phyloP scores from a whole-genome alignment of 805 yeast species.

The Saturnispora bothae region DNA sequence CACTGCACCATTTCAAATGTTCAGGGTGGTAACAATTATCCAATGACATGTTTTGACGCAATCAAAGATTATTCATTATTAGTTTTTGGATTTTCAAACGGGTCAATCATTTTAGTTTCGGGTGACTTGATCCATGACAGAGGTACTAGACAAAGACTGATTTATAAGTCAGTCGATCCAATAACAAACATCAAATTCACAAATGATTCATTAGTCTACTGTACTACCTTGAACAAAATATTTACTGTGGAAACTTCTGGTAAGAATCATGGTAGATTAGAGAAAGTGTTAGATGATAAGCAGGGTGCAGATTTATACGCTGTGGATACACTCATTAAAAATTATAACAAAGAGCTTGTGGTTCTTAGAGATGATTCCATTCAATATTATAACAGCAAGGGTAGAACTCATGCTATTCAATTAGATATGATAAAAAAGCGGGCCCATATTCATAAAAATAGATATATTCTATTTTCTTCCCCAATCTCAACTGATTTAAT shows the following conservation, averaged over 20 bases:
- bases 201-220: slow-evolving; percentile 47
- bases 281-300: slow-evolving; percentile 33
- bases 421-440: slow-evolving; percentile 48
- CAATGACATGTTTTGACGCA: slow-evolving; percentile 56
- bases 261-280: slow-evolving; percentile 58
- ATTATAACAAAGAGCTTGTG: slow-evolving; percentile 30
- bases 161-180: slow-evolving; percentile 68
- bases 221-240: slow-evolving; percentile 65
- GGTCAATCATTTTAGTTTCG: slow-evolving; percentile 67
- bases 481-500: slow-evolving; percentile 31
- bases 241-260: slow-evolving; percentile 70
- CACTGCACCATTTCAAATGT: slow-evolving; percentile 47
- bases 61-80: slow-evolving; percentile 49
- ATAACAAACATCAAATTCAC: slow-evolving; percentile 65
- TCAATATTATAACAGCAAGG: slow-evolving; percentile 47
- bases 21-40: slow-evolving; percentile 60
- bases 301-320: slow-evolving; percentile 43
- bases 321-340: slow-evolving; percentile 26
- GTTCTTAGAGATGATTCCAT: slow-evolving; percentile 59
- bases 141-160: slow-evolving; percentile 77
- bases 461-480: slow-evolving; percentile 42
- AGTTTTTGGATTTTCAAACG: slow-evolving; percentile 77
- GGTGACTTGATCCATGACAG: slow-evolving; percentile 85
- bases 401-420: slow-evolving; percentile 43
- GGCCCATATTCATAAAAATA: slow-evolving; percentile 31